A percentile compares a stretch with the other conserved stretches of the same genome.
These are phyloP conservation scores for Colletotrichum echinochloae DNA, from an alignment of 2,329 filamentous ascomycete genomes.

Conservation along the genomic window DNA sequence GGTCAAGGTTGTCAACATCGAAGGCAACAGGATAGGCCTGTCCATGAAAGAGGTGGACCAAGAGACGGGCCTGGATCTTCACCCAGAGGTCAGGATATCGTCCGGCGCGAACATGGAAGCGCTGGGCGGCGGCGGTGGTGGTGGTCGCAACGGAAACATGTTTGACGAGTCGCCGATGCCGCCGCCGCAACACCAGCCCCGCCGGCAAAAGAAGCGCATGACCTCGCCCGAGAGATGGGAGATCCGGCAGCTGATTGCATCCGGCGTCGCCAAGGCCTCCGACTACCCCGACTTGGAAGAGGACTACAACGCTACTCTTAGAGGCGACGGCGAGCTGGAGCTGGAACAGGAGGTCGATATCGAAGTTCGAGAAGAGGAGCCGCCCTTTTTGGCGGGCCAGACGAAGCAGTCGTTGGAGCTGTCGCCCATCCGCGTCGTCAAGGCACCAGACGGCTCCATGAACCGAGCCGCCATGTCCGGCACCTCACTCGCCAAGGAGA, in stretches of 20 bases:
- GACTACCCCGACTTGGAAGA: constrained; percentile 96
- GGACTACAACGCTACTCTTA: constrained; percentile 89
- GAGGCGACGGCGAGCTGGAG: constrained; percentile 88
- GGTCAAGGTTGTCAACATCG: constrained; percentile 91
- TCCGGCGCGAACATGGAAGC: constrained; percentile 92
- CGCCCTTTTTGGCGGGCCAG: constrained; percentile 93
- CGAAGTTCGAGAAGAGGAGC: constrained; percentile 95
- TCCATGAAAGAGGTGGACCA: constrained; percentile 99
- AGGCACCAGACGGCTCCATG: constrained; percentile 97
- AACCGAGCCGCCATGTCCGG: constrained; percentile 97
- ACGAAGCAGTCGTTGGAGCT: constrained; percentile 96
- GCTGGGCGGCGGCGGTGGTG: constrained; percentile 77
- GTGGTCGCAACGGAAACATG: constrained; percentile 64
- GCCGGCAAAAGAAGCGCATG: constrained; percentile 86
- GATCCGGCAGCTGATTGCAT: constrained; percentile 95
- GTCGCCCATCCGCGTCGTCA: constrained; percentile 95
- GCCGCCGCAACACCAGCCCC: constrained; percentile 53
- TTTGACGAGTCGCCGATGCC: constrained; percentile 68
- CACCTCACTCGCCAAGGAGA: constrained; percentile 87
- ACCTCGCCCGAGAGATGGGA: constrained; percentile 98
- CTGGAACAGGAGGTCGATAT: constrained; percentile 98
- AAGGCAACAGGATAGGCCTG: constrained; percentile 83
- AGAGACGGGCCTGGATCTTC: constrained; percentile 83
- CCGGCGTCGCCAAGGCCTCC: constrained; percentile 89
- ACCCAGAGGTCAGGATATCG: constrained; percentile 80